A percentile compares a stretch with the other conserved stretches of the same genome.
phyloP scores from a whole-genome alignment of 441 rosid genomes.

The Erodium trifolium region DNA sequence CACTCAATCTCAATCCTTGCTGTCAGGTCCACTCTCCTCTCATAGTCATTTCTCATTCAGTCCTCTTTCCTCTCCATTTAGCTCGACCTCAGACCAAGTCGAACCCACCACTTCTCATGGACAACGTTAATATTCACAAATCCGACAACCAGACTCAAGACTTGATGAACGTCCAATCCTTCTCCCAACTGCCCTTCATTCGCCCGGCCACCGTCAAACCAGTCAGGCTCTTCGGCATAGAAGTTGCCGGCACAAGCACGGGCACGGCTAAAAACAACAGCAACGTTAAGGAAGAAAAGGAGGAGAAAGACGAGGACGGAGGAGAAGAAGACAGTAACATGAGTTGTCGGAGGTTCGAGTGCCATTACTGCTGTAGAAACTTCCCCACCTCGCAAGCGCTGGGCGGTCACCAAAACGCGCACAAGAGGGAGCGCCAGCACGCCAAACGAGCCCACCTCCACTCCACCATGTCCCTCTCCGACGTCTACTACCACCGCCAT shows the following conservation, averaged over 20 bases:
- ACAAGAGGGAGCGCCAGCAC: not conserved
- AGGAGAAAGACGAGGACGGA: no score
- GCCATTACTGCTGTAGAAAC: not conserved
- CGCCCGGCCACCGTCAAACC: not conserved
- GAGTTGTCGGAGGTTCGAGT: not conserved
- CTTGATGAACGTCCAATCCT: constrained; percentile 3
- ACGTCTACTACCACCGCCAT: not conserved
- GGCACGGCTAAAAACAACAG: not conserved
- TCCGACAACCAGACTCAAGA: not conserved
- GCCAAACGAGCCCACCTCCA: not conserved
- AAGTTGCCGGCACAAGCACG: not conserved
- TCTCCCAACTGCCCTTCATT: constrained; percentile 1
- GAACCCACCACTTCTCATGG: not conserved
- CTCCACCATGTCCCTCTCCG: not conserved
- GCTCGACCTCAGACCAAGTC: no score
- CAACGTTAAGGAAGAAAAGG: not conserved
- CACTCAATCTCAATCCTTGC: no score
- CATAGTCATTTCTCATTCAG: no score
- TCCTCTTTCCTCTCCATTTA: no score
- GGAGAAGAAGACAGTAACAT: not conserved
- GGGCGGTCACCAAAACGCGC: not conserved
- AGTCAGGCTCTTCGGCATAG: not conserved
- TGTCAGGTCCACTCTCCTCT: no score
- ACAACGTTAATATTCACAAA: not conserved
- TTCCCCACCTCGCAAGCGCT: not conserved